Conservation (phyloP, 2,329 filamentous ascomycete species). For the Monosporascus ibericus region DNA sequence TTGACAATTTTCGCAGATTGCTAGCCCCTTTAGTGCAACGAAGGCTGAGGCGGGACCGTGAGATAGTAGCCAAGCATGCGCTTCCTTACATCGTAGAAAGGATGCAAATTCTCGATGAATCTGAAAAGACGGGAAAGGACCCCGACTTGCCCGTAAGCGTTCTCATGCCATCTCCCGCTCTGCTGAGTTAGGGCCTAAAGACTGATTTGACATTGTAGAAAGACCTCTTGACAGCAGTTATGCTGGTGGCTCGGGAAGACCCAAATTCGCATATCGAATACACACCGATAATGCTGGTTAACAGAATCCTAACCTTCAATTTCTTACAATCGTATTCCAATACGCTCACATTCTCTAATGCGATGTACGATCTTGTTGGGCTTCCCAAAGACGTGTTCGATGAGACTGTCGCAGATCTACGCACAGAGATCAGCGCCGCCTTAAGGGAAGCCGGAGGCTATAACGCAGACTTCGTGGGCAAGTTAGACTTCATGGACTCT, state of each 20-base stretch:
- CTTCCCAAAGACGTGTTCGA: constrained; percentile 4
- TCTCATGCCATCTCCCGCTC: neutral
- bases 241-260: constrained; percentile 10
- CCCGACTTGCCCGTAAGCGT: neutral
- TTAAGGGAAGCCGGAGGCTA: constrained; percentile 1
- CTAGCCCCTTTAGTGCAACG: constrained; percentile 2
- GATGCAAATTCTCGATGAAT: constrained; percentile 6
- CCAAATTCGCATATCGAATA: constrained; percentile 4
- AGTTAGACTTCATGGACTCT: constrained; percentile 11
- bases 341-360: constrained; percentile 9
- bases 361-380: constrained; percentile 10
- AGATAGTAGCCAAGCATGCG: constrained; percentile 7
- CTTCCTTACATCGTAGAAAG: constrained; percentile 9
- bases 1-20: neutral
- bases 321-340: constrained; percentile 6
- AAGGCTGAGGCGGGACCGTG: constrained; percentile 1
- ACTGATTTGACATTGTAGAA: neutral
- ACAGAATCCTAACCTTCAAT: constrained; percentile 4
- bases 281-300: constrained; percentile 7
- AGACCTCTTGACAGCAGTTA: constrained; percentile 5
- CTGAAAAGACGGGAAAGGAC: neutral
- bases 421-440: constrained; percentile 2
- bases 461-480: constrained; percentile 7
- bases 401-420: constrained; percentile 3
- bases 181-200: neutral